A percentile compares a stretch with the other conserved stretches of the same genome.
Conservation (phyloP, 139 green algal genomes). For the Picochlorum costavermella region DNA sequence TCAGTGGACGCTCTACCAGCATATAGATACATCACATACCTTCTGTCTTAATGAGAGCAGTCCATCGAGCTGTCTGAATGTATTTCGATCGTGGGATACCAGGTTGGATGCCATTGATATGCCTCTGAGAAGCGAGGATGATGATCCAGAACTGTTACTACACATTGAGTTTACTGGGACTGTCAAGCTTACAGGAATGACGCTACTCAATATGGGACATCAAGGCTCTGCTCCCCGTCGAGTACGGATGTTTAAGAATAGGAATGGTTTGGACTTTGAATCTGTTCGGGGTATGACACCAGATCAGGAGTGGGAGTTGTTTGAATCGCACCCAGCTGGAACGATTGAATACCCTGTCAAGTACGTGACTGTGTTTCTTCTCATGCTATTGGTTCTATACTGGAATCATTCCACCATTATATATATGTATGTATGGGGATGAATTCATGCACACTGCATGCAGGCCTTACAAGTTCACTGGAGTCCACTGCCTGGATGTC, state of each 20-base stretch:
- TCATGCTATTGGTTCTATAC: background rate
- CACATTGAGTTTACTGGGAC: conserved; percentile 76
- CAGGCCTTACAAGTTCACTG: conserved; percentile 67
- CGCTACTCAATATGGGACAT: conserved; percentile 44
- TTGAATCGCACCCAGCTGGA: conserved; percentile 40
- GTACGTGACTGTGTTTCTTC: conserved; percentile 9
- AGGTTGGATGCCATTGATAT: conserved; percentile 33
- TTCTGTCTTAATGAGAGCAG: conserved; percentile 69
- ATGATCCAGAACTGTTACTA: conserved; percentile 82
- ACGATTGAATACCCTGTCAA: conserved; percentile 60
- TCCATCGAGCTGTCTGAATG: conserved; percentile 37
- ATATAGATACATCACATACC: conserved; percentile 67
- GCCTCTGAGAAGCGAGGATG: conserved; percentile 61
- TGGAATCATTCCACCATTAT: too few species aligned
- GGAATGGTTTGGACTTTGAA: conserved; percentile 78
- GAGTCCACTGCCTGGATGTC: conserved; percentile 69
- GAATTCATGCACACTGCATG: background rate
- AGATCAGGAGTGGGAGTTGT: conserved; percentile 74
- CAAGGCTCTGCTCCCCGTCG: conserved; percentile 31
- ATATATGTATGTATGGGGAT: too few species aligned
- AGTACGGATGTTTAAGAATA: conserved; percentile 66
- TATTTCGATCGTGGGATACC: conserved; percentile 64
- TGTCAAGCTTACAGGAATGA: conserved; percentile 77
- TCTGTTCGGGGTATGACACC: conserved; percentile 38
- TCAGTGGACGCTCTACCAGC: conserved; percentile 72